Evolutionary conservation across 2,329 filamentous ascomycete species (phyloP).

Genomic region (Paraphaeosphaeria minitans): DNA sequence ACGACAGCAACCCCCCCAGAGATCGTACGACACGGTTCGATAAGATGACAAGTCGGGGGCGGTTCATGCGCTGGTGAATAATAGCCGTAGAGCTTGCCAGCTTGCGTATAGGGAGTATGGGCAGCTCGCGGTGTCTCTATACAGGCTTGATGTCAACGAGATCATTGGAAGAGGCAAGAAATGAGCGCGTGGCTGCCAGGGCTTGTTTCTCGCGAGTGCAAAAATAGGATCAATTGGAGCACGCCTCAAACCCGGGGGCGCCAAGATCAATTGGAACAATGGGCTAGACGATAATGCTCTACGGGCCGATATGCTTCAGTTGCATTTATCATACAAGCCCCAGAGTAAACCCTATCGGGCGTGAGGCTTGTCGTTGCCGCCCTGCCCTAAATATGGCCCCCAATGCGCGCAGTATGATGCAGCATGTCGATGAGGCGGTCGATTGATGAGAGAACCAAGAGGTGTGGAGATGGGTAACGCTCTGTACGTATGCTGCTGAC

Average conservation of each 20-base stretch:
- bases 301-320: neutral
- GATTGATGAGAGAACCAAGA: neutral
- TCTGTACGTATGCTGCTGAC: neutral
- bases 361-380: neutral
- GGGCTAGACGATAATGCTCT: neutral
- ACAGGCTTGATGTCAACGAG: neutral
- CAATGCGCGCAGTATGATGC: neutral
- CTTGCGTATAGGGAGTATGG: neutral
- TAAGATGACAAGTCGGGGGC: neutral
- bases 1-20: neutral
- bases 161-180: neutral
- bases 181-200: neutral
- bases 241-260: neutral
- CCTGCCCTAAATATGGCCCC: neutral
- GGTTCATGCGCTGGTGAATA: neutral
- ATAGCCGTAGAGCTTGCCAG: neutral
- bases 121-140: neutral
- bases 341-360: neutral
- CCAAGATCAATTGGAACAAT: neutral
- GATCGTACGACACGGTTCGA: neutral
- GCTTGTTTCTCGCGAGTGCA: neutral
- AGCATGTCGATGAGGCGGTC: neutral
- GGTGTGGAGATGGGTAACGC: neutral
- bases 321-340: neutral
- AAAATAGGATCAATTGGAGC: conserved; percentile 4